Base-by-base conservation (phyloP, 805 yeast genomes). In the Zygosaccharomyces rouxii region DNA sequence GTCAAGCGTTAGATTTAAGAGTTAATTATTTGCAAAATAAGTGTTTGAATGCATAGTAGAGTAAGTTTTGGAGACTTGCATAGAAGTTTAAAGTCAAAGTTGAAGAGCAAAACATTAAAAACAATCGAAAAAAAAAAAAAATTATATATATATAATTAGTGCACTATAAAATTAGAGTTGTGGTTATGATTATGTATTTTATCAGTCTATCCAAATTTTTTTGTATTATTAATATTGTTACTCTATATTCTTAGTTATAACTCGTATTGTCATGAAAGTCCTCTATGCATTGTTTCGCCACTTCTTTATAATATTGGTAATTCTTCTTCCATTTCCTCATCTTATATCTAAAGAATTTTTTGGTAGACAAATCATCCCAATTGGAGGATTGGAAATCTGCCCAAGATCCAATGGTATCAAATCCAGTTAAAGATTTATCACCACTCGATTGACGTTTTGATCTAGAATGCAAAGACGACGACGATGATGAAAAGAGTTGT, bases 201-300 rank as follows among this genome's bases (percentile, higher is more conserved):
- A 41, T 18, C 10, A 25, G 28, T 25, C 10, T 25, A 25, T 11
- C 28, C n/a, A n/a, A n/a, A 25, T 11, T 25, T 25, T 14, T 44
- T 31, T 25, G 22, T 21, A 23, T 28, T 13, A 19, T 25, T 13
- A 28, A 22, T 31, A 37, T 38, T n/a, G 37, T 21, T 19, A n/a
- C 29, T 41, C 13, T 23, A 28, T 18, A 21, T 23, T 4, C 10
- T 41, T 25, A 41, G 5, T 33, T 18, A 33, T n/a, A 51, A 48
- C 28, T 56, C 40, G 47, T 42, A 31, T 25, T 22, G 2, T 51
- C 57, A 30, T 47, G 50, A 19, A 56, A 42, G 43, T 59, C 64
- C 9, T 56, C 54, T 11, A 55, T 44, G 31, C 58, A 55, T 10
- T 53, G 48, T 42, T 55, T 59, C 18, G 57, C 59, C 25, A 56